Percentiles rank a stretch among this genome's conserved stretches.
phyloP scores from a whole-genome alignment of 2,329 filamentous ascomycete species.

The Arthrinium phaeospermum region DNA sequence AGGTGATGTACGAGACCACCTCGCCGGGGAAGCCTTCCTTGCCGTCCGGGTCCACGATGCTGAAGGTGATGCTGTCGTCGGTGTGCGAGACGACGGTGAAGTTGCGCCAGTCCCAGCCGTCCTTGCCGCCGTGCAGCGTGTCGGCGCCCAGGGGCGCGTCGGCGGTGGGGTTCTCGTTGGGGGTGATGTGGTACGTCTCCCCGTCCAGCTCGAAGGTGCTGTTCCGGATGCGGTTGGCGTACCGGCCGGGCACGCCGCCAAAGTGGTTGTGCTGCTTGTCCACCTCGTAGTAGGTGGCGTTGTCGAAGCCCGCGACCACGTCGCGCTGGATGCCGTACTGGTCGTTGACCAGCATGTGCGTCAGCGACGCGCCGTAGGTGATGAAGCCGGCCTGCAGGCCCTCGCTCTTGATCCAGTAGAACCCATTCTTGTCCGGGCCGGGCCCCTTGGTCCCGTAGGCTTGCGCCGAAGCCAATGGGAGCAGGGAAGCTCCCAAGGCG shows the following conservation, averaged over 20 bases:
- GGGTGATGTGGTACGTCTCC: conserved; percentile 59
- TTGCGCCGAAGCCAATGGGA: conserved; percentile 37
- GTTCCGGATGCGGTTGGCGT: conserved; percentile 83
- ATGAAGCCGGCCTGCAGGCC: conserved; percentile 74
- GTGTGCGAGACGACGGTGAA: conserved; percentile 77
- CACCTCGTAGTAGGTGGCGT: conserved; percentile 71
- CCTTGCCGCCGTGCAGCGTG: conserved; percentile 71
- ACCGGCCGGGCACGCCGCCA: conserved; percentile 75
- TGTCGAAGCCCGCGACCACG: conserved; percentile 77
- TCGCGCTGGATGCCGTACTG: conserved; percentile 72
- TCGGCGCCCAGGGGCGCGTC: conserved; percentile 59
- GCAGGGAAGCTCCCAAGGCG: conserved; percentile 38
- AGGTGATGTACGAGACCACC: conserved; percentile 76
- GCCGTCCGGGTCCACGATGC: conserved; percentile 73
- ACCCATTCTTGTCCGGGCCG: conserved; percentile 63
- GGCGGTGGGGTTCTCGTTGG: conserved; percentile 67
- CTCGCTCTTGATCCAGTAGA: conserved; percentile 74
- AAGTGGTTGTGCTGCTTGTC: conserved; percentile 73
- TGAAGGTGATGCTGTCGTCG: conserved; percentile 73
- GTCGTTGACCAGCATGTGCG: conserved; percentile 74
- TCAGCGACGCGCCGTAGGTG: conserved; percentile 75
- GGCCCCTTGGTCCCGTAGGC: conserved; percentile 28
- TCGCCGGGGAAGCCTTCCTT: conserved; percentile 80
- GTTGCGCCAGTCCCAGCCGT: conserved; percentile 80
- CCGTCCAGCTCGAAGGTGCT: conserved; percentile 74